phyloP scores from a whole-genome alignment of 352 stramenopile genomes.

The Phytophthora crassamura region DNA sequence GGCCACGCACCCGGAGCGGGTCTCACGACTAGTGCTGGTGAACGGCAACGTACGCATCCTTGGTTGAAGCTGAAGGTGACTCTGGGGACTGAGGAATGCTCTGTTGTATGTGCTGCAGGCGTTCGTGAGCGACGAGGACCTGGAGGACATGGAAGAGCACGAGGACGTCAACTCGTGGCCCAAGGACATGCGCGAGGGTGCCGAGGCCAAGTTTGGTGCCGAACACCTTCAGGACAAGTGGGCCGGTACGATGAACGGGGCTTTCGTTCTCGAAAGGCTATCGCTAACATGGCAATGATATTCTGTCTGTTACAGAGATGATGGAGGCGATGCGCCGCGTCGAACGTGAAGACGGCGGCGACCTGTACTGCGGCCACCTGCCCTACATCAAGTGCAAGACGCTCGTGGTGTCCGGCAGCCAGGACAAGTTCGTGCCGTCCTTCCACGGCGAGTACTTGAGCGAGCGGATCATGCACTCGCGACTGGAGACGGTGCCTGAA shows the following conservation, averaged over 20 bases:
- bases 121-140: slow-evolving; percentile 77
- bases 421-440: slow-evolving; percentile 67
- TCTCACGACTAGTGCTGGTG: slow-evolving; percentile 76
- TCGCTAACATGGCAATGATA: slow-evolving; percentile 8
- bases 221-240: slow-evolving; percentile 65
- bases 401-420: slow-evolving; percentile 68
- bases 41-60: slow-evolving; percentile 74
- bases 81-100: slow-evolving; percentile 18
- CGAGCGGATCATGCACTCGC: slow-evolving; percentile 88
- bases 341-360: slow-evolving; percentile 61
- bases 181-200: slow-evolving; percentile 49
- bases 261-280: too few species aligned
- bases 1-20: slow-evolving; percentile 67
- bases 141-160: slow-evolving; percentile 61
- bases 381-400: slow-evolving; percentile 87
- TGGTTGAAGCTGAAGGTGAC: slow-evolving; percentile 1
- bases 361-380: slow-evolving; percentile 75
- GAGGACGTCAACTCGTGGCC: slow-evolving; percentile 66
- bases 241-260: slow-evolving; percentile 35
- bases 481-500: slow-evolving; percentile 58
- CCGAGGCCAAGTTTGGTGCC: slow-evolving; percentile 59
- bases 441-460: slow-evolving; percentile 87
- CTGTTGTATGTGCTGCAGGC: slow-evolving; percentile 46
- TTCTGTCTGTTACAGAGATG: slow-evolving; percentile 49
- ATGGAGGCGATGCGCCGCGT: slow-evolving; percentile 52